Conservation (phyloP, 148 eudicot genomes). For the Diospyros lotus region DNA sequence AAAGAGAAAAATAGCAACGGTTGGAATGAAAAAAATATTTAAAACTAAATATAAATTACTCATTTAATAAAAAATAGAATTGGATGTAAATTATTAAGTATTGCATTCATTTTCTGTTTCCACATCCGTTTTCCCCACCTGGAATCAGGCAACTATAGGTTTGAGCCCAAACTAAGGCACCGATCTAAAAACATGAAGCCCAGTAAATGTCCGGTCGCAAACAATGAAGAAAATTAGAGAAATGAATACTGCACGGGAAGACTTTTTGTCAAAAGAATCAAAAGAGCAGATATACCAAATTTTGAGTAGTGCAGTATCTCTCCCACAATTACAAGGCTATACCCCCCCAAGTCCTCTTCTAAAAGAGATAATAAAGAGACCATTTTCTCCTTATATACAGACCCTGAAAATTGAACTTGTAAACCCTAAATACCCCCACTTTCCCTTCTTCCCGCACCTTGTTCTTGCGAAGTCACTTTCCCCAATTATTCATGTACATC, state of each 20-base stretch:
- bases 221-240: too few species aligned
- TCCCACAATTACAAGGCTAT: slow-evolving; percentile 17
- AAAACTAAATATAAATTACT: too few species aligned
- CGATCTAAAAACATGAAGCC: too few species aligned
- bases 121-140: too few species aligned
- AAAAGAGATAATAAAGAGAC: background rate
- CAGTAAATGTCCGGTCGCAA: too few species aligned
- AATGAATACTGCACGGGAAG: background rate
- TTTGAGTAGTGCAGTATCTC: background rate
- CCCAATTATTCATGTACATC: background rate
- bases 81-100: too few species aligned
- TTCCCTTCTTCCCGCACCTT: background rate
- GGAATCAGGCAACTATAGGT: too few species aligned
- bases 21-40: too few species aligned
- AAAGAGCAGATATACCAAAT: background rate
- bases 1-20: too few species aligned
- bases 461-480: background rate
- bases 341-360: slow-evolving; percentile 6
- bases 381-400: slow-evolving; percentile 4
- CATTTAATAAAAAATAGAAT: too few species aligned
- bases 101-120: too few species aligned
- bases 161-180: too few species aligned
- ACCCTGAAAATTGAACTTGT: slow-evolving; percentile 8
- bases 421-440: slow-evolving; percentile 6
- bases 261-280: slow-evolving; percentile 5